Base-by-base conservation (phyloP, 129 eudicot species). In the Flaveria sonorensis region DNA sequence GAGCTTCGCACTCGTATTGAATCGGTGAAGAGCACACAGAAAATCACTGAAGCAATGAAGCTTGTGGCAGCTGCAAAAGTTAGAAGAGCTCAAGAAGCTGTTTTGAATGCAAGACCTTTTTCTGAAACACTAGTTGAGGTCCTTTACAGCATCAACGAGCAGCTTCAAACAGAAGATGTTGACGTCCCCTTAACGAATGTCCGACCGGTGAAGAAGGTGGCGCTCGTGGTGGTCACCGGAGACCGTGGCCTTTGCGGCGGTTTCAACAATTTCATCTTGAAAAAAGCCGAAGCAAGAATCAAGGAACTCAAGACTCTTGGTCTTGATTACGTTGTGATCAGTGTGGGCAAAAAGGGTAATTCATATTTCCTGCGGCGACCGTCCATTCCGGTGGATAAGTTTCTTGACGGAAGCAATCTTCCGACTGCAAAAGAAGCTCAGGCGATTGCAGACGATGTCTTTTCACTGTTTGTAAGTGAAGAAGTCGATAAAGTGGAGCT, bases 21-120 rank as follows among this genome's bases (percentile, higher is more conserved):
- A n/a, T 26, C 93, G 1, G 93, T 88, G n/a, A 84, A 79, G 60
- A 88, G 81, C 83, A 88, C 93, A 64, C 86, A 88, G 62, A 88
- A 88, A 40, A 86, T 88, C 71, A 84, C 93, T 1, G 90, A 88
- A 42, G 93, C 93, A 13, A 88, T 88, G 93, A 88, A 88, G 84
- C 90, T 88, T 18, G 90, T 86, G 21, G 88, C 90, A 1, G 93
- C 93, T 7, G 93, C 93, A 1, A 86, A 84, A 55, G 93, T 88
- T 16, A 55, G 93, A 39, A 73, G 90, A 68, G 93, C 93, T 10
- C 93, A 88, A 79, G 88, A 88, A 77, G 93, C 93, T n/a, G 90
- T 88, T 7, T 81, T 88, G 18, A 88, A 79, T 26, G 87, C 85
- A 13, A 75, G 90, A 28, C 93, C 93, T 2, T 88, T 88, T 70